These are phyloP conservation scores for Pisolithus sp. DNA, from an alignment of 768 basidiomycete genomes.

Conservation along the genomic window DNA sequence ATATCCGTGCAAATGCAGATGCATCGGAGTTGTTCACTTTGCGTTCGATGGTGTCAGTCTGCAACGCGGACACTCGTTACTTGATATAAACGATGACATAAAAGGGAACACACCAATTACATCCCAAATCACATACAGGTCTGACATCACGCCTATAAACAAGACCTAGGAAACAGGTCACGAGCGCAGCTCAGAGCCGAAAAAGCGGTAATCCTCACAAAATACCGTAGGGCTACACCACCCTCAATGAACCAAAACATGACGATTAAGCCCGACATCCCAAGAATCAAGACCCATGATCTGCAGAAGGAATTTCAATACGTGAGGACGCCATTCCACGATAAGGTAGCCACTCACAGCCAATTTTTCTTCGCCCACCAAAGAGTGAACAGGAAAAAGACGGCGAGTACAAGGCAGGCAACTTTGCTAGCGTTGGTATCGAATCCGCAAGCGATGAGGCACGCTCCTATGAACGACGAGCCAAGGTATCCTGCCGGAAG, in stretches of 20 bases:
- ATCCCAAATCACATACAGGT: constrained; percentile 85
- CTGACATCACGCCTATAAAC: constrained; percentile 84
- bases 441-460: constrained; percentile 82
- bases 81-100: not conserved
- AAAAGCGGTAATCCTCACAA: constrained; percentile 39
- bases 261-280: constrained; percentile 74
- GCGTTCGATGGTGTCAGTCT: constrained; percentile 81
- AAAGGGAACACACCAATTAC: constrained; percentile 55
- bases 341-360: constrained; percentile 46
- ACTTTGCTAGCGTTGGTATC: constrained; percentile 85
- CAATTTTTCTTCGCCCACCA: constrained; percentile 81
- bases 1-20: constrained; percentile 74
- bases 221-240: constrained; percentile 68
- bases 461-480: constrained; percentile 80
- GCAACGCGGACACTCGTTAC: constrained; percentile 1
- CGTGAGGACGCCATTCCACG: not conserved
- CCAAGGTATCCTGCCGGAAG: constrained; percentile 85
- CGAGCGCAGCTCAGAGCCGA: not conserved
- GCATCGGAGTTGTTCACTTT: constrained; percentile 89
- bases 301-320: constrained; percentile 28
- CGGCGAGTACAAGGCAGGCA: constrained; percentile 72
- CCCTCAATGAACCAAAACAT: constrained; percentile 80
- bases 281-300: constrained; percentile 71
- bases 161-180: constrained; percentile 43
- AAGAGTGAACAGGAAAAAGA: constrained; percentile 80